Conservation (phyloP, 768 basidiomycete genomes). For the Suillus bovinus region DNA sequence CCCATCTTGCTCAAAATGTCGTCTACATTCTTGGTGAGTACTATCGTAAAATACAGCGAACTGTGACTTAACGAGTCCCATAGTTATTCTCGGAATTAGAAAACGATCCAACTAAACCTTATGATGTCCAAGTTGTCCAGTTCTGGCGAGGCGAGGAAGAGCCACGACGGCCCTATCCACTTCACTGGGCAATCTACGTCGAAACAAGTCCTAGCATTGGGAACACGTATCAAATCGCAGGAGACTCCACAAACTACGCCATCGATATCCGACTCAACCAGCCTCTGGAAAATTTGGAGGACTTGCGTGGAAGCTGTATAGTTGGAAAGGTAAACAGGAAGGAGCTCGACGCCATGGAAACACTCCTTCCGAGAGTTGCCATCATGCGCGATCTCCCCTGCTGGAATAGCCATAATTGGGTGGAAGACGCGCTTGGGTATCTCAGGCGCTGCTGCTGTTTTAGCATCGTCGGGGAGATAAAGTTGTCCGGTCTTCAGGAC, state of each 20-base stretch:
- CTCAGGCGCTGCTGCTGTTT: neutral
- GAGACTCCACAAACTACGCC: slow-evolving; percentile 22
- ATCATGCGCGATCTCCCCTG: neutral
- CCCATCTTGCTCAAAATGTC: neutral
- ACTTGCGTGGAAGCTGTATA: slow-evolving; percentile 27
- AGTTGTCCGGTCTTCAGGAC: neutral
- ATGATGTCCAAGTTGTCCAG: slow-evolving; percentile 29
- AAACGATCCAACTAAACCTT: slow-evolving; percentile 18
- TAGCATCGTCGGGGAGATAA: neutral
- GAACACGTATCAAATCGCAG: slow-evolving; percentile 29
- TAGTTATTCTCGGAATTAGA: slow-evolving; percentile 1
- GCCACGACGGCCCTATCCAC: slow-evolving; percentile 14
- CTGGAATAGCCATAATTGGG: neutral
- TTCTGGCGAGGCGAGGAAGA: slow-evolving; percentile 23
- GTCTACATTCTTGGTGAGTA: neutral
- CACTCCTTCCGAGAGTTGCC: neutral
- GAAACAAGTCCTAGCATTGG: slow-evolving; percentile 20
- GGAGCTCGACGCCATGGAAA: neutral
- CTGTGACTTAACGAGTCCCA: neutral
- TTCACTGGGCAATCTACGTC: slow-evolving; percentile 32
- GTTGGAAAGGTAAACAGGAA: slow-evolving; percentile 22
- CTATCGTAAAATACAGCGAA: neutral
- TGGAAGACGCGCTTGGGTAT: neutral
- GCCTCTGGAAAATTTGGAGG: slow-evolving; percentile 4
- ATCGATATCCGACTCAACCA: slow-evolving; percentile 13